Conservation (phyloP, 2,329 filamentous ascomycete genomes). For the Mycogone perniciosa region DNA sequence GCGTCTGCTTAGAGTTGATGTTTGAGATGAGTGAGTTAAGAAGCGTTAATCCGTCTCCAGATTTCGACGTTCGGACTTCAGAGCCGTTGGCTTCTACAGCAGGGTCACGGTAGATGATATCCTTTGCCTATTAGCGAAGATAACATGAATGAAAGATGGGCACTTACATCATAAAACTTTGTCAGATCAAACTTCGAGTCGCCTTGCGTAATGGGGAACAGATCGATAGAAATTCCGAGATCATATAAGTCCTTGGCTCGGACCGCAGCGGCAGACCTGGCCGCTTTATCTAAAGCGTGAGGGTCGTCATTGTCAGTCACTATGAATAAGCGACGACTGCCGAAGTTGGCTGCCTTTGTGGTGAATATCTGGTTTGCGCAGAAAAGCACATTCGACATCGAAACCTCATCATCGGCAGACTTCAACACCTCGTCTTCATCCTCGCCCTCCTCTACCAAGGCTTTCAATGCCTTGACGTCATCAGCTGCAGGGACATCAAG, state of each 20-base stretch:
- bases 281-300: constrained; percentile 63
- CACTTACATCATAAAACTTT: constrained; percentile 81
- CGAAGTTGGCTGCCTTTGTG: constrained; percentile 89
- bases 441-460: constrained; percentile 71
- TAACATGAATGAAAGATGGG: neutral
- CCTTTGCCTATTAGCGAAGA: constrained; percentile 39
- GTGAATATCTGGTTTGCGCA: constrained; percentile 96
- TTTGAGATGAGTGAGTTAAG: constrained; percentile 77
- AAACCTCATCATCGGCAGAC: constrained; percentile 61
- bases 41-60: constrained; percentile 69
- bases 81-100: constrained; percentile 55
- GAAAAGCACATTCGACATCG: constrained; percentile 86
- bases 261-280: constrained; percentile 71
- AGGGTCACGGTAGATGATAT: constrained; percentile 82
- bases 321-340: constrained; percentile 86
- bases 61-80: constrained; percentile 56
- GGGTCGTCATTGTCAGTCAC: constrained; percentile 93
- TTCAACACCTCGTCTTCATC: constrained; percentile 62
- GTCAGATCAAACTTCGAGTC: constrained; percentile 69
- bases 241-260: constrained; percentile 94
- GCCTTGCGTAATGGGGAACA: constrained; percentile 77
- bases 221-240: constrained; percentile 80
- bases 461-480: constrained; percentile 75
- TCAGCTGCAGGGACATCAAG: constrained; percentile 80
- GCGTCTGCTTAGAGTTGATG: constrained; percentile 83